Evolutionary conservation across 192 early-diverging fungal species (phyloP), one percentile per base, ranked within the genome.

Genomic region (Diversispora epigaea): DNA sequence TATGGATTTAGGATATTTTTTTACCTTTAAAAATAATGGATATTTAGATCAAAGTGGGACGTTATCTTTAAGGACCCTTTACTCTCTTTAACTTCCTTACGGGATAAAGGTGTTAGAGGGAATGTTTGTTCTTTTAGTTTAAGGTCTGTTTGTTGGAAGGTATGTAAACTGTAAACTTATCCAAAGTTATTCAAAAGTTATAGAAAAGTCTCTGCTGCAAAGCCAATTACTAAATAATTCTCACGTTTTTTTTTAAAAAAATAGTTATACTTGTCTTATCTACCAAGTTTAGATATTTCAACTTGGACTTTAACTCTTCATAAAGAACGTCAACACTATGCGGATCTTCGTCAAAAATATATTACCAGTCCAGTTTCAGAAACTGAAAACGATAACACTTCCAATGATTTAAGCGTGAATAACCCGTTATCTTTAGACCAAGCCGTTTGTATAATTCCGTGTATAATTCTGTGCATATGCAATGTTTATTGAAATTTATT

Each of bases 341-440:
- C 80, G 8, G 86, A 92, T 43, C 80, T 94, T 62, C 87, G 88
- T 69, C 79, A 77, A 64, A 86, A 89, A 60, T 91, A 89, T 75
- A 89, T 94, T 47, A 84, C 85, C 50, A 87, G 86, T 71, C 91
- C 92, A 3, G 80, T 81, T 25, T 71, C 82, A 40, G 68, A 79
- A 14, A 80, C 81, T 62, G 82, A 79, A 14, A 82, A 84, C 25
- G 81, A 83, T n/a, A 77, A 57, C n/a, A 54, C 12, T 8, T 76
- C 80, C 6, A 85, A 73, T 4, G 92, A 96, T 80, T 81, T 89
- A 62, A 85, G 81, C 39, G 78, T 89, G 11, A 93, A 95, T 80
- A 94, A 98, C 77, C 96, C 96, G 10, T 85, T 98, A 54, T 91
- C 91, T 75, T 78, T 93, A 73, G 91, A 91, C 47, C 91, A 94